These are phyloP conservation scores for Dioszegia crocea DNA, from an alignment of 768 basidiomycete genomes.

Conservation along the genomic window DNA sequence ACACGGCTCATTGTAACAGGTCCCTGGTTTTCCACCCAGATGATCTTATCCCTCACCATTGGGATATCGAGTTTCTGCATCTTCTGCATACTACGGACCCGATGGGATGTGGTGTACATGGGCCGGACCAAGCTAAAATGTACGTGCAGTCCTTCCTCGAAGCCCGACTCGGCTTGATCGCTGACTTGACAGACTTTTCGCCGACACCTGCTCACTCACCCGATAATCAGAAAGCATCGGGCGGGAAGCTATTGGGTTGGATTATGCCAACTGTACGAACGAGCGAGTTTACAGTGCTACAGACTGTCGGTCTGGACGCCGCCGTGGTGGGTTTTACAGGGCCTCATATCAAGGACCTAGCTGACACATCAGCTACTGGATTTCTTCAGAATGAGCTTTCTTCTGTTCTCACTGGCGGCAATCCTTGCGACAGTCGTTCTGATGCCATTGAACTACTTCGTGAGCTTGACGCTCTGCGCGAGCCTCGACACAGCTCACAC, in stretches of 20 bases:
- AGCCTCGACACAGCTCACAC: constrained; percentile 1
- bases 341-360: too few relatives aligned
- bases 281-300: constrained; percentile 86
- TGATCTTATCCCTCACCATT: constrained; percentile 69
- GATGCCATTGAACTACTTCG: constrained; percentile 92
- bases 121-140: constrained; percentile 93
- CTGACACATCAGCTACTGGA: constrained; percentile 64
- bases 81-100: constrained; percentile 81
- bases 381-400: constrained; percentile 93
- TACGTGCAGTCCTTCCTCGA: constrained; percentile 45
- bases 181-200: constrained; percentile 26
- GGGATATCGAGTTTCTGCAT: constrained; percentile 75
- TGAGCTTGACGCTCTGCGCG: constrained; percentile 50
- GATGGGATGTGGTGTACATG: constrained; percentile 86
- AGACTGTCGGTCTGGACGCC: constrained; percentile 94
- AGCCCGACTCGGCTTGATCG: neutral
- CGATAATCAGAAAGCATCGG: constrained; percentile 13
- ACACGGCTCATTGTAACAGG: constrained; percentile 52
- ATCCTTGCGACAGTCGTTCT: constrained; percentile 75
- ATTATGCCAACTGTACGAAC: constrained; percentile 84
- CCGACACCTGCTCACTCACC: constrained; percentile 32
- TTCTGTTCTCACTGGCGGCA: constrained; percentile 81
- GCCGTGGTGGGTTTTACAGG: constrained; percentile 70
- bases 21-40: constrained; percentile 92
- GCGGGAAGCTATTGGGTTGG: constrained; percentile 76